Conservation (phyloP, 768 basidiomycete species). For the Mycena polygramma region DNA sequence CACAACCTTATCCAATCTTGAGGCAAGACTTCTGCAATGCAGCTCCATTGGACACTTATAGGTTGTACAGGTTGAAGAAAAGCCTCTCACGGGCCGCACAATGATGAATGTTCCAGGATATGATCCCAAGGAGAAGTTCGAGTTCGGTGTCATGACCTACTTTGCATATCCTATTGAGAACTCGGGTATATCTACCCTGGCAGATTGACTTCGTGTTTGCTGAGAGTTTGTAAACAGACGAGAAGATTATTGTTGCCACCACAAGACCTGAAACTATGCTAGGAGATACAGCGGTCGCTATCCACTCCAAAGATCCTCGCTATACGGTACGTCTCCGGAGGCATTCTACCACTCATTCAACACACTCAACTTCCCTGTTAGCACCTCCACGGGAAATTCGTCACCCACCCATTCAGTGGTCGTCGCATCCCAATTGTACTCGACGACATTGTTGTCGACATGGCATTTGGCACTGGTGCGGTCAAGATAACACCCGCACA, state of each 20-base stretch:
- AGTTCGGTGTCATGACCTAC: not conserved
- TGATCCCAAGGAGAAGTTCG: not conserved
- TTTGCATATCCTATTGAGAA: not conserved
- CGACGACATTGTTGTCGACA: not conserved
- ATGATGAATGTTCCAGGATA: not conserved
- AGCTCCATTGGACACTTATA: not conserved
- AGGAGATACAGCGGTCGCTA: not conserved
- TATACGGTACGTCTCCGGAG: not conserved
- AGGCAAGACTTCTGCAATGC: conserved; percentile 59
- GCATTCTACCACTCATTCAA: not conserved
- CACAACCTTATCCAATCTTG: conserved; percentile 95
- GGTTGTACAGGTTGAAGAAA: not conserved
- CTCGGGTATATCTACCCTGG: not conserved
- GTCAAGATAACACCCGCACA: not conserved
- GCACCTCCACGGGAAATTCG: not conserved
- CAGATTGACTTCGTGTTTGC: not conserved
- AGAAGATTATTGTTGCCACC: not conserved
- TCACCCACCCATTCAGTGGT: not conserved
- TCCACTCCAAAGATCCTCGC: not conserved
- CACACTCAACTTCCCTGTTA: not conserved
- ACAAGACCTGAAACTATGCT: not conserved
- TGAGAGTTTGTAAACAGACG: not conserved
- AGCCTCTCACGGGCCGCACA: not conserved
- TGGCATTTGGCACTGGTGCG: not conserved
- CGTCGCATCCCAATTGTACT: not conserved